Percentiles rank a stretch among this genome's conserved stretches.
phyloP scores from a whole-genome alignment of 306 rosid genomes.

The Quercus engelmannii region DNA sequence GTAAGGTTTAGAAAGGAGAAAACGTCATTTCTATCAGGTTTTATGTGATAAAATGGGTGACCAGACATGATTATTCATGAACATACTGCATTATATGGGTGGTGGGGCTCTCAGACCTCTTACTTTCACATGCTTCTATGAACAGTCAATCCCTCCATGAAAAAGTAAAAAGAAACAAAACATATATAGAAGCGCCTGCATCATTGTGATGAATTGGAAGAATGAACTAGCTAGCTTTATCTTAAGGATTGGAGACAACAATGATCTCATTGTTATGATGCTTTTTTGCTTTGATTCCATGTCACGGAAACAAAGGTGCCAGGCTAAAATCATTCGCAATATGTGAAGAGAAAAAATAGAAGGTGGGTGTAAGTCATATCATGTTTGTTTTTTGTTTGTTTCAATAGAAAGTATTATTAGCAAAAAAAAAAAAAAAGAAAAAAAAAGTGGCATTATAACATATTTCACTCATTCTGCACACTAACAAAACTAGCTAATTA shows the following conservation, averaged over 20 bases:
- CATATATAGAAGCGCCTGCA: constrained; percentile 19
- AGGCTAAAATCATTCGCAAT: constrained; percentile 16
- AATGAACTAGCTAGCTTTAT: constrained; percentile 22
- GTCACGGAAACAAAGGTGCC: constrained; percentile 61
- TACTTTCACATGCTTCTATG: constrained; percentile 42
- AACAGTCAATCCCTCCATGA: constrained; percentile 13
- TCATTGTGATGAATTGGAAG: constrained; percentile 26
- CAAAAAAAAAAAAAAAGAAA: too few species aligned
- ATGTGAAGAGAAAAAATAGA: not conserved
- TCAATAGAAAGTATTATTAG: too few species aligned
- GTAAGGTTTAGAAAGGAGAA: not conserved
- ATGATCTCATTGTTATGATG: constrained; percentile 37
- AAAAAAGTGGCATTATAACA: not conserved
- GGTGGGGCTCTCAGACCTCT: constrained; percentile 19
- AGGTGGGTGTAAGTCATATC: constrained; percentile 1
- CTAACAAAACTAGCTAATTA: not conserved
- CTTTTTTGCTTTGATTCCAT: constrained; percentile 48
- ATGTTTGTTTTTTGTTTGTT: not conserved
- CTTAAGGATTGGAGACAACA: constrained; percentile 35
- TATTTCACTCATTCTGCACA: not conserved
- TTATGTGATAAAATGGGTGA: not conserved
- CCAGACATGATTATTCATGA: constrained; percentile 19
- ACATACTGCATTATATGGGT: not conserved
- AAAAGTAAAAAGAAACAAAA: constrained; percentile 2
- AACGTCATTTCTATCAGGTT: not conserved